phyloP scores from a whole-genome alignment of 345 rosid genomes.

The Populus davidiana region DNA sequence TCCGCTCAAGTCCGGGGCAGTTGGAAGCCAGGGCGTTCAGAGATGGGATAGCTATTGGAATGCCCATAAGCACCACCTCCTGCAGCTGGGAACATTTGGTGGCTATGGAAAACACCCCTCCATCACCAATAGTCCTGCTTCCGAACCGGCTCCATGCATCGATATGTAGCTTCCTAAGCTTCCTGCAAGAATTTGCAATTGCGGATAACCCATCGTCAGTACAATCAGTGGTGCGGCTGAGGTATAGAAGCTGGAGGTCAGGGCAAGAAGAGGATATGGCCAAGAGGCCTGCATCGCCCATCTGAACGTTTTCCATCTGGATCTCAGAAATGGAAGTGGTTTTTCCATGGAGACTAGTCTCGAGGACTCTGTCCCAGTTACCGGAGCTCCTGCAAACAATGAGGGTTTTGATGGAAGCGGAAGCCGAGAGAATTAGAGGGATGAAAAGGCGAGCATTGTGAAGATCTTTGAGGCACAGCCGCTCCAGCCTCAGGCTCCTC shows the following conservation, averaged over 20 bases:
- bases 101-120: slow-evolving; percentile 26
- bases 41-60: slow-evolving; percentile 17
- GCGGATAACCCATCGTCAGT: slow-evolving; percentile 39
- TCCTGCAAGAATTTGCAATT: slow-evolving; percentile 35
- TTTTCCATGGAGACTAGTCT: slow-evolving; percentile 14
- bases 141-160: slow-evolving; percentile 49
- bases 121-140: slow-evolving; percentile 31
- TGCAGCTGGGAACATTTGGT: slow-evolving; percentile 26
- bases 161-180: slow-evolving; percentile 39
- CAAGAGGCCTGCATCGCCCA: slow-evolving; percentile 37
- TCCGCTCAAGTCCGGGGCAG: slow-evolving; percentile 36
- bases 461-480: slow-evolving; percentile 40
- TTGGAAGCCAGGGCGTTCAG: slow-evolving; percentile 35
- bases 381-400: slow-evolving; percentile 48
- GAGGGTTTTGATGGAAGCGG: slow-evolving; percentile 24
- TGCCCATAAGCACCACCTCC: slow-evolving; percentile 43
- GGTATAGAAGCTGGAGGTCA: slow-evolving; percentile 31
- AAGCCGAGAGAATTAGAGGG: slow-evolving; percentile 28
- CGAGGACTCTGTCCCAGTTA: slow-evolving; percentile 41
- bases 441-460: slow-evolving; percentile 41
- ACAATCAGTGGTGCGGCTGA: slow-evolving; percentile 40
- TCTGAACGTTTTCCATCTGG: slow-evolving; percentile 43
- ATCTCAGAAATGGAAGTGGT: slow-evolving; percentile 34
- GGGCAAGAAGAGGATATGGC: slow-evolving; percentile 37
- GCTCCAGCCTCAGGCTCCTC: background rate